Evolutionary conservation across 257 asterid genomes (phyloP).

Genomic region (Scutellaria galericulata): DNA sequence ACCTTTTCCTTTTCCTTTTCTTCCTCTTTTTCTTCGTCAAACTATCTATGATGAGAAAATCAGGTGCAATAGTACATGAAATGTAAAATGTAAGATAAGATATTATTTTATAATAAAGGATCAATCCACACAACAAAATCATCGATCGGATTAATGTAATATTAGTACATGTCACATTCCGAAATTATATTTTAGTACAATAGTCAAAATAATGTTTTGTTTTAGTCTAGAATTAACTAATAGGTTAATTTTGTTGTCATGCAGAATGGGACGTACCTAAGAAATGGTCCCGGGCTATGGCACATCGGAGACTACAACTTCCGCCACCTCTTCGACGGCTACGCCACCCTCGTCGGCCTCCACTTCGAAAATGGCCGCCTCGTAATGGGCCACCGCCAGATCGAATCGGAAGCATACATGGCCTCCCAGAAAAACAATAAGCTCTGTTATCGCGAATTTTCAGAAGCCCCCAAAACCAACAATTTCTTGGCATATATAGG

Average conservation of each 20-base stretch:
- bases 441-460: conserved; percentile 85
- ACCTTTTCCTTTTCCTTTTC: no score
- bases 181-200: conserved; percentile 23
- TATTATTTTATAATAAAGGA: not conserved
- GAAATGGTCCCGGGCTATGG: conserved; percentile 98
- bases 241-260: conserved; percentile 32
- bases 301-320: conserved; percentile 82
- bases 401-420: conserved; percentile 85
- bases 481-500: conserved; percentile 77
- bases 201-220: conserved; percentile 4
- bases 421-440: conserved; percentile 77
- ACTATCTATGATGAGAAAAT: not conserved
- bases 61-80: no score
- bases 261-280: conserved; percentile 91
- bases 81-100: no score
- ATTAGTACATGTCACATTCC: conserved; percentile 30
- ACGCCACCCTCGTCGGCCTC: conserved; percentile 93
- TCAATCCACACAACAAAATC: not conserved
- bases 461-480: conserved; percentile 80
- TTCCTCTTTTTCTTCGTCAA: not conserved
- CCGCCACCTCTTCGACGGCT: conserved; percentile 98
- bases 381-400: conserved; percentile 84
- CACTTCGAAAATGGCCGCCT: conserved; percentile 62
- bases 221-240: not conserved
- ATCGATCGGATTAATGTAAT: not conserved